Evolutionary conservation across 305 asterid species (phyloP), one percentile per base, ranked within the genome.

Genomic region (Solanum hybrid): DNA sequence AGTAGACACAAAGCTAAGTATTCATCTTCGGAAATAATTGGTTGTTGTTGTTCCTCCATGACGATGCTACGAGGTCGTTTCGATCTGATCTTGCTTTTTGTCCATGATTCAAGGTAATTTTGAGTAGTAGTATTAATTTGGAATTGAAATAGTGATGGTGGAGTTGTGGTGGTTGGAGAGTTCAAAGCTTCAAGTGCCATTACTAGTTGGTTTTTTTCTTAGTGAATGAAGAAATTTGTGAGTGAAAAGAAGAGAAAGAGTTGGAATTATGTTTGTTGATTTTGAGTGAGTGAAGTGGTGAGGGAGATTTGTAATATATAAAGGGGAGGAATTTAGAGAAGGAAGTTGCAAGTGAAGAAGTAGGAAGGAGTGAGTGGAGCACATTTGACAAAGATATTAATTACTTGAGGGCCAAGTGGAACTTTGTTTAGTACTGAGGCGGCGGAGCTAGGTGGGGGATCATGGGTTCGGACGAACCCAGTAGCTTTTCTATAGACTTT

Each of bases 271-370:
- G 7, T 3, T 82, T 82, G 26, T 35, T 42, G 39, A 16, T 40
- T 40, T 18, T 82, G 69, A 28, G 8, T 82, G 87, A 82, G 69
- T 82, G 69, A 40, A 40, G 67, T 39, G 22, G 67, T 81, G 80
- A 71, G 34, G 11, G 34, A 2, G 11, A 39, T 18, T 39, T 8
- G 10, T 22, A 5, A 5, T 82, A 82, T 82, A 82, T 77, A 77
- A 16, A 34, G 71, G 8, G 69, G 26, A 26, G 69, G 1, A 76
- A 14, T 24, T 20, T 29, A 37, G 81, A 76, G 9, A 22, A 77
- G 93, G 98, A 95, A 95, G 96, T 92, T 95, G 95, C 99, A 89
- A 90, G 93, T 89, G 86, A 91, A 92, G 95, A 88, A 95, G 86
- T 86, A 71, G 94, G 96, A 95, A 94, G 90, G 93, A 20, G 71